Conservation (phyloP, 2,329 filamentous ascomycete species). For the Penicillium janthinellum region DNA sequence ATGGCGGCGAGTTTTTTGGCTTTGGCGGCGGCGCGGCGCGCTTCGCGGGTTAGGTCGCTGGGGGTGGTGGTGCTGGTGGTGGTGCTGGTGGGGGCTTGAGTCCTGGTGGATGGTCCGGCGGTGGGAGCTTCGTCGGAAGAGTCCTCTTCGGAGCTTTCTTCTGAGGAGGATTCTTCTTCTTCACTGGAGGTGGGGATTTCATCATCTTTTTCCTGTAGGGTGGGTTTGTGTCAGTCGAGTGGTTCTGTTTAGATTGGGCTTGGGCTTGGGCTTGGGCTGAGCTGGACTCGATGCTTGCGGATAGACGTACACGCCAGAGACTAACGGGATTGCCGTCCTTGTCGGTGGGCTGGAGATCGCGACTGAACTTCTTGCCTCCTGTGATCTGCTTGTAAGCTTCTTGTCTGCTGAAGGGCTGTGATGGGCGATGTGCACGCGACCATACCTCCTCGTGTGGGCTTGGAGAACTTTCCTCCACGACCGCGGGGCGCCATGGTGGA, state of each 20-base stretch:
- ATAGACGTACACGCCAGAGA: slow-evolving; percentile 73
- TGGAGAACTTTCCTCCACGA: slow-evolving; percentile 91
- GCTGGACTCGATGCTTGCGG: slow-evolving; percentile 3
- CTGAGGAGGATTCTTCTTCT: slow-evolving; percentile 50
- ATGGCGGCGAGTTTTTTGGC: slow-evolving; percentile 89
- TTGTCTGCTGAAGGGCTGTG: not conserved
- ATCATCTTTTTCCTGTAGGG: slow-evolving; percentile 39
- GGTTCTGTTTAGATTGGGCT: not conserved
- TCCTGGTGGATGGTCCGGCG: slow-evolving; percentile 45
- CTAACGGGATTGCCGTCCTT: slow-evolving; percentile 84
- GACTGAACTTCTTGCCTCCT: slow-evolving; percentile 96
- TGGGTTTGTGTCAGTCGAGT: not conserved
- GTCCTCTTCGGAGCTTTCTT: slow-evolving; percentile 52
- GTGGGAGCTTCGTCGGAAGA: slow-evolving; percentile 47
- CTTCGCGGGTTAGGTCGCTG: slow-evolving; percentile 71
- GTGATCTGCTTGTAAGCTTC: slow-evolving; percentile 12
- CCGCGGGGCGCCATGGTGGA: slow-evolving; percentile 58
- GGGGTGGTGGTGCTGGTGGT: slow-evolving; percentile 48
- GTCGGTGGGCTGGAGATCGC: slow-evolving; percentile 84
- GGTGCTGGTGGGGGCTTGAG: slow-evolving; percentile 46
- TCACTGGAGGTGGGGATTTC: slow-evolving; percentile 46
- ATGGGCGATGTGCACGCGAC: slow-evolving; percentile 29
- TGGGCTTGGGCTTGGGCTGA: not conserved
- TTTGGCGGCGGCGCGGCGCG: slow-evolving; percentile 84
- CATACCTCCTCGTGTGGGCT: slow-evolving; percentile 85